Evolutionary conservation across 768 basidiomycete species (phyloP).

Genomic region (Heimioporus sp.): DNA sequence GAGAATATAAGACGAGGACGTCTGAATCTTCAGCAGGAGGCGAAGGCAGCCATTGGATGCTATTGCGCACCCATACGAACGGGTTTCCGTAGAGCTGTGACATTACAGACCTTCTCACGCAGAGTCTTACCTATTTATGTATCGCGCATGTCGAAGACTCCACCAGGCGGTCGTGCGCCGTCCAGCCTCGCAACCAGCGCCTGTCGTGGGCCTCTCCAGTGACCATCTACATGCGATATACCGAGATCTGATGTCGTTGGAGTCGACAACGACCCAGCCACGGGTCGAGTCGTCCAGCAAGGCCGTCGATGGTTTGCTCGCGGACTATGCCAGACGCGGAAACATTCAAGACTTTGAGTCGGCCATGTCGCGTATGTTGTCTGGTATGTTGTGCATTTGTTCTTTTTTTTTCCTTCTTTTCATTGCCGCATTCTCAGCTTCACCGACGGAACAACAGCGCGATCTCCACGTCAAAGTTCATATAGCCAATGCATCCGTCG

Average conservation of each 20-base stretch:
- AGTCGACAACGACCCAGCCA: constrained; percentile 10
- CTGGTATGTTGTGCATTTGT: constrained; percentile 35
- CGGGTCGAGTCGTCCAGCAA: constrained; percentile 40
- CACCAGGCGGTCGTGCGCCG: constrained; percentile 17
- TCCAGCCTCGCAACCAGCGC: background rate
- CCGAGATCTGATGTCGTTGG: constrained; percentile 36
- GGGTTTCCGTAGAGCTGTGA: constrained; percentile 14
- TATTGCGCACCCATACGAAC: constrained; percentile 19
- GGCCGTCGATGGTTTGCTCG: constrained; percentile 46
- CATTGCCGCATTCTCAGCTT: constrained; percentile 18
- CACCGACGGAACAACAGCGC: constrained; percentile 54
- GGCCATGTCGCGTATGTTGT: constrained; percentile 40
- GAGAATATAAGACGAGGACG: constrained; percentile 29
- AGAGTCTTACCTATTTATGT: too few relatives aligned
- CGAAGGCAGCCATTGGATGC: constrained; percentile 21
- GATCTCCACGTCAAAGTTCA: constrained; percentile 74
- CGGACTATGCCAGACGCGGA: constrained; percentile 46
- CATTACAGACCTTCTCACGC: too few relatives aligned
- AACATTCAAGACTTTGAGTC: constrained; percentile 46
- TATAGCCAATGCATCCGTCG: constrained; percentile 29
- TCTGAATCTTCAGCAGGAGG: constrained; percentile 23
- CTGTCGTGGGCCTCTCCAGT: constrained; percentile 17
- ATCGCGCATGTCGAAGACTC: constrained; percentile 10
- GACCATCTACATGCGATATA: constrained; percentile 33
- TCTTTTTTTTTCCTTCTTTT: background rate